Conservation (phyloP, 2,329 filamentous ascomycete genomes). For the Pseudogymnoascus sp. region DNA sequence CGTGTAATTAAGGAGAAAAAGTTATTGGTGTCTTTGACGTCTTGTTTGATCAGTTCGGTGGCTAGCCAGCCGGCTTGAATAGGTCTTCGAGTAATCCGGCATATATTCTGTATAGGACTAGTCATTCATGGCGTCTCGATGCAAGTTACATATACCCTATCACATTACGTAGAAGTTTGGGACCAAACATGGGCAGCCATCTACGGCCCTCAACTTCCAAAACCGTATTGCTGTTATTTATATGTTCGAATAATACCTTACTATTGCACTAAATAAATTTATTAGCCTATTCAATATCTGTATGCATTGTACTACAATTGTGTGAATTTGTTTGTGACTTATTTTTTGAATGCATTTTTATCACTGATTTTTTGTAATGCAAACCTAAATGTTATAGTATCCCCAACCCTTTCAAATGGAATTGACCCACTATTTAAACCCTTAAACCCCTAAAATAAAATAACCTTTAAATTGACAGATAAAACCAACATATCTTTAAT, state of each 20-base stretch:
- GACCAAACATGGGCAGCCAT: background rate
- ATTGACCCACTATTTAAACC: background rate
- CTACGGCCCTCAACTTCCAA: background rate
- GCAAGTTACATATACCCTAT: background rate
- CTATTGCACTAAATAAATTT: too few species aligned
- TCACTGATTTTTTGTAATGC: too few species aligned
- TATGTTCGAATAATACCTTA: background rate
- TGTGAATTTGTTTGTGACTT: background rate
- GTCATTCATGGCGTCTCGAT: background rate
- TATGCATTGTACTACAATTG: background rate
- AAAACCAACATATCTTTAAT: background rate
- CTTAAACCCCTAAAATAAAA: background rate
- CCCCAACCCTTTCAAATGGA: background rate
- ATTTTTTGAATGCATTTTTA: background rate
- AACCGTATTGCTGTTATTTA: background rate
- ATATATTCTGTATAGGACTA: background rate
- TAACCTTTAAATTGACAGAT: background rate
- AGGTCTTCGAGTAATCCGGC: background rate
- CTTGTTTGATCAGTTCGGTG: background rate
- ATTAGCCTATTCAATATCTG: background rate
- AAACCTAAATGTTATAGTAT: background rate
- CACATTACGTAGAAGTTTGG: background rate
- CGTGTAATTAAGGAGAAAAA: constrained; percentile 10
- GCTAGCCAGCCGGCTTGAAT: background rate
- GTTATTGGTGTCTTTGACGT: background rate